Percentiles rank a stretch among this genome's conserved stretches.
phyloP scores from a whole-genome alignment of 2,329 filamentous ascomycete genomes.

The Trichoderma aggressivum region DNA sequence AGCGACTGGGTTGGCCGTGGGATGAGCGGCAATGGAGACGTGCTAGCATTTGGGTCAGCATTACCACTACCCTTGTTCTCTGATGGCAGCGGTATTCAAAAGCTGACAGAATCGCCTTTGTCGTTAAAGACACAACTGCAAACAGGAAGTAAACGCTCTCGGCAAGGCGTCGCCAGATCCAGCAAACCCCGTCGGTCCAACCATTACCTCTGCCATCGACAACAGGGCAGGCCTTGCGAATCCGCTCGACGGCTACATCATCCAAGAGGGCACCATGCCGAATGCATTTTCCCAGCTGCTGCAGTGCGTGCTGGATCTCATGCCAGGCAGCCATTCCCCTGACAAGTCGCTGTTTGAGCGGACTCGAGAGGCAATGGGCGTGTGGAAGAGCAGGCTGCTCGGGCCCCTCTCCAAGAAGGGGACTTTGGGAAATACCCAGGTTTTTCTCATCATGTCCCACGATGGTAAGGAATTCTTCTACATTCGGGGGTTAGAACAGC shows the following conservation, averaged over 20 bases:
- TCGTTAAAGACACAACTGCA: conserved; percentile 52
- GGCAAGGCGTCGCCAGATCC: conserved; percentile 48
- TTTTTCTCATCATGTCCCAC: conserved; percentile 66
- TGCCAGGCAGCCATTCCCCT: conserved; percentile 33
- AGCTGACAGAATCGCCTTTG: background rate
- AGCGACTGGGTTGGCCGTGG: conserved; percentile 56
- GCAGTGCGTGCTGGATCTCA: conserved; percentile 53
- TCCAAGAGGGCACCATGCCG: conserved; percentile 62
- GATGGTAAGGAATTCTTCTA: conserved; percentile 43
- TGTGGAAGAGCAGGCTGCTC: conserved; percentile 49
- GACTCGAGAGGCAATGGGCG: conserved; percentile 15
- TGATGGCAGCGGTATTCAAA: background rate
- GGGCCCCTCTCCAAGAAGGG: conserved; percentile 56
- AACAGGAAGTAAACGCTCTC: conserved; percentile 54
- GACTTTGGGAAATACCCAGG: conserved; percentile 57
- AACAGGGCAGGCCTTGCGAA: conserved; percentile 48
- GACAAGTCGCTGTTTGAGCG: conserved; percentile 1
- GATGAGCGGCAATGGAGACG: conserved; percentile 66
- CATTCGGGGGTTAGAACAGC: fast-evolving
- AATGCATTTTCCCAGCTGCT: conserved; percentile 54
- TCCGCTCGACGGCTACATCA: conserved; percentile 59
- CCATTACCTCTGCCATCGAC: conserved; percentile 62
- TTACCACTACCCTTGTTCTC: background rate
- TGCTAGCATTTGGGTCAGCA: conserved; percentile 57
- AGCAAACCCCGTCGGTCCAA: conserved; percentile 56